Conservation (phyloP, 1,284 basidiomycete species). For the Cutaneotrichosporon sp. region DNA sequence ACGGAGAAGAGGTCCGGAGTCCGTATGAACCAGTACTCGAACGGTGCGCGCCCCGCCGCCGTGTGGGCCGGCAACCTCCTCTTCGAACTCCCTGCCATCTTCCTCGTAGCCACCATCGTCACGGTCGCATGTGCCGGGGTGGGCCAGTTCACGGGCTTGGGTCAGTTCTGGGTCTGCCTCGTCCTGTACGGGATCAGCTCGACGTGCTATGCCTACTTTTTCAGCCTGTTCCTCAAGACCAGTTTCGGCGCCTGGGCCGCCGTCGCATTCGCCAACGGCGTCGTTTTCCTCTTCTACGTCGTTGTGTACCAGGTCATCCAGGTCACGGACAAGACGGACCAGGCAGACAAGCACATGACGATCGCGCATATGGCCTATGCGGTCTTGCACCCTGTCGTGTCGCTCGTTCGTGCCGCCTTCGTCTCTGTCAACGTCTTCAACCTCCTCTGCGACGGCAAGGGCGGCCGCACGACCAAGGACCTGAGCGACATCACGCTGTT, state of each 20-base stretch:
- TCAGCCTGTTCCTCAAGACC: conserved; percentile 60
- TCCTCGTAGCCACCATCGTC: conserved; percentile 59
- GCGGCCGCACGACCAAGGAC: conserved; percentile 52
- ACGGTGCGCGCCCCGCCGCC: conserved; percentile 66
- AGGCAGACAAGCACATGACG: conserved; percentile 56
- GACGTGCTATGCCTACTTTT: conserved; percentile 63
- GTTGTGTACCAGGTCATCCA: conserved; percentile 9
- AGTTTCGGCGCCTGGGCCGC: conserved; percentile 69
- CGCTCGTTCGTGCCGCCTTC: conserved; percentile 59
- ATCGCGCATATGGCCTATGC: conserved; percentile 67
- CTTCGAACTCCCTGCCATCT: conserved; percentile 62
- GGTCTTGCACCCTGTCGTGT: conserved; percentile 63
- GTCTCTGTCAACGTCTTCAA: conserved; percentile 72
- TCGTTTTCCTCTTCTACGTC: conserved; percentile 59
- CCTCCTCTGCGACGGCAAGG: conserved; percentile 61
- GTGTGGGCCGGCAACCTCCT: conserved; percentile 74
- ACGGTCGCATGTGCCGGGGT: conserved; percentile 59
- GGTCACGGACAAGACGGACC: conserved; percentile 51
- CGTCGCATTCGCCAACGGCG: conserved; percentile 67
- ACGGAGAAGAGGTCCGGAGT: conserved; percentile 60
- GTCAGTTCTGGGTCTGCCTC: conserved; percentile 59
- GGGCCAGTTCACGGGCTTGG: conserved; percentile 65
- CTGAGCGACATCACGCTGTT: conserved; percentile 58
- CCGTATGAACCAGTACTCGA: conserved; percentile 62
- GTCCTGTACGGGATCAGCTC: conserved; percentile 66